Percentiles rank a stretch among this genome's conserved stretches.
Conservation (phyloP, 805 yeast genomes). For the Kazachstania viticola region DNA sequence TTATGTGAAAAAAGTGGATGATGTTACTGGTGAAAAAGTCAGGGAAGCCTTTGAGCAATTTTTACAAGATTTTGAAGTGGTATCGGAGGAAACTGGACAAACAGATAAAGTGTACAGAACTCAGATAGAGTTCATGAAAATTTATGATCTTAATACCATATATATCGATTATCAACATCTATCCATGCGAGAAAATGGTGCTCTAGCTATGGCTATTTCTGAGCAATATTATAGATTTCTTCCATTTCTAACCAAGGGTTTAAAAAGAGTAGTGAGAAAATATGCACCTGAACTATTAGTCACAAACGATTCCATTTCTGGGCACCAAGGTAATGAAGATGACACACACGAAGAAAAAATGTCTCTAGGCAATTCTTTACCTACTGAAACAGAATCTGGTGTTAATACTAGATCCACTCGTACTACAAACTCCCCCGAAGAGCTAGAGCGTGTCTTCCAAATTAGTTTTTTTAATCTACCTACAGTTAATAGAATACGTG, state of each 20-base stretch:
- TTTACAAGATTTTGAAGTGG: conserved; percentile 50
- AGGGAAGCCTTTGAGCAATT: conserved; percentile 83
- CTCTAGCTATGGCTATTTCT: conserved; percentile 75
- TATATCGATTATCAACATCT: conserved; percentile 81
- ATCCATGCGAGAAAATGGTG: conserved; percentile 66
- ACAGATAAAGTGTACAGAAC: conserved; percentile 56
- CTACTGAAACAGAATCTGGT: conserved; percentile 11
- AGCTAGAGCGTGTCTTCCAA: conserved; percentile 69
- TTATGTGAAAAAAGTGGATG: conserved; percentile 76
- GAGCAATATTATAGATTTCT: conserved; percentile 89
- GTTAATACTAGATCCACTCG: conserved; percentile 29
- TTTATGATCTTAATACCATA: conserved; percentile 62
- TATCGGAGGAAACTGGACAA: conserved; percentile 18
- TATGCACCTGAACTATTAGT: conserved; percentile 64
- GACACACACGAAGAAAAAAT: conserved; percentile 26
- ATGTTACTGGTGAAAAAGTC: conserved; percentile 88
- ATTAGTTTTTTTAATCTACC: conserved; percentile 84
- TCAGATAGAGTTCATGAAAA: conserved; percentile 72
- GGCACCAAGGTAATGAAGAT: conserved; percentile 11
- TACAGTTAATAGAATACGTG: conserved; percentile 72
- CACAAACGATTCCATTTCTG: conserved; percentile 27
- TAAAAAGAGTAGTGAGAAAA: conserved; percentile 58
- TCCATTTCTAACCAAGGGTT: conserved; percentile 70
- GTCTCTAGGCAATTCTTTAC: no score
- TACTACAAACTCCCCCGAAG: conserved; percentile 34